A percentile compares a stretch with the other conserved stretches of the same genome.
These are phyloP conservation scores for Lachancea sp. DNA, from an alignment of 805 yeast genomes.

Conservation along the genomic window DNA sequence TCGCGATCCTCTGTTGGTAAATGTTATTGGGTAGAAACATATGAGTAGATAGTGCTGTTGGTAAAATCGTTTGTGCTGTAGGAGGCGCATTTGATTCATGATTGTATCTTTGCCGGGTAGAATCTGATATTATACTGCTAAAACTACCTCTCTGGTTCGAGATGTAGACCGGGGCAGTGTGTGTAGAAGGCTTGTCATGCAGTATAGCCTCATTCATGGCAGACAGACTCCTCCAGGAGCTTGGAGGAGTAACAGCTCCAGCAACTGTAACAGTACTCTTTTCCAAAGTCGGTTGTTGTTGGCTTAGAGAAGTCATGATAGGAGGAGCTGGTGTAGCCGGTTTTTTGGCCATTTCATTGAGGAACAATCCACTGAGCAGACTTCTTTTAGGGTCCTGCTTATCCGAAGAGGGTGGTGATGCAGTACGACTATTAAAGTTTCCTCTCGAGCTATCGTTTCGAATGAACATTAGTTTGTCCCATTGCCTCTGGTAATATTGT, in stretches of 20 bases:
- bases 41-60: constrained; percentile 56
- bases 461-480: constrained; percentile 29
- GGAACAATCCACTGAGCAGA: constrained; percentile 28
- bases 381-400: constrained; percentile 23
- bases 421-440: constrained; percentile 1
- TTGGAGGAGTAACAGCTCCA: constrained; percentile 27
- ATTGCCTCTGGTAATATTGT: constrained; percentile 27
- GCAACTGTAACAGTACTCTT: constrained; percentile 24
- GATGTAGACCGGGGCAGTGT: constrained; percentile 2
- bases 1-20: constrained; percentile 26
- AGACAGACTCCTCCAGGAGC: constrained; percentile 7
- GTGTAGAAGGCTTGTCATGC: constrained; percentile 9
- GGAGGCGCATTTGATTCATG: constrained; percentile 56
- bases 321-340: constrained; percentile 10
- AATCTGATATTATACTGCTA: constrained; percentile 34
- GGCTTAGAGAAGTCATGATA: constrained; percentile 5
- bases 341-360: constrained; percentile 14
- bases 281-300: constrained; percentile 14
- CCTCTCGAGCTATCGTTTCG: constrained; percentile 11
- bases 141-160: constrained; percentile 17
- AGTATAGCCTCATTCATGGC: constrained; percentile 7
- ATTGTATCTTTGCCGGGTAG: constrained; percentile 30
- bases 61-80: constrained; percentile 49
- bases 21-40: constrained; percentile 50
- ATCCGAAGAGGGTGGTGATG: constrained; percentile 8